phyloP scores from a whole-genome alignment of 768 basidiomycete species.

The Leucogyrophana mollusca region DNA sequence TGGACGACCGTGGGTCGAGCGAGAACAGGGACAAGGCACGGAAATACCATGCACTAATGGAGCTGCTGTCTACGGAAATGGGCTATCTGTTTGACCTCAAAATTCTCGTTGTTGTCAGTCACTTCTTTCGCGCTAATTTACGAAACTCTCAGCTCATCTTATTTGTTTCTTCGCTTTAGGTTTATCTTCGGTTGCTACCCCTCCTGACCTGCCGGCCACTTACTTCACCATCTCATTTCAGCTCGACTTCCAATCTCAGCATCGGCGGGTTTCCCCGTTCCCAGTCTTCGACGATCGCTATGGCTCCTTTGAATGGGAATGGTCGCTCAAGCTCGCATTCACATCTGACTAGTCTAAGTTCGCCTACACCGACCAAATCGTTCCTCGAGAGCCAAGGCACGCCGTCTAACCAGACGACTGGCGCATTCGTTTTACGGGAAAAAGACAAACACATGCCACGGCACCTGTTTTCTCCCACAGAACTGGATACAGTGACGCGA shows the following conservation, averaged over 20 bases:
- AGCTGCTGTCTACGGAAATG: conserved; percentile 82
- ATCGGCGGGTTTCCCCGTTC: conserved; percentile 34
- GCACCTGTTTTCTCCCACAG: conserved; percentile 54
- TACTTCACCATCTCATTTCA: conserved; percentile 12
- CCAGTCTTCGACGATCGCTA: conserved; percentile 36
- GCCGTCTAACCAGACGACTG: background rate
- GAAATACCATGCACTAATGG: conserved; percentile 75
- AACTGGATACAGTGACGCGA: conserved; percentile 59
- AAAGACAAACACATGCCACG: conserved; percentile 37
- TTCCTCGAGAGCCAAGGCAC: conserved; percentile 8
- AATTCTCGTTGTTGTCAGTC: conserved; percentile 70
- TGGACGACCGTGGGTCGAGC: background rate
- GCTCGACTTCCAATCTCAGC: conserved; percentile 25
- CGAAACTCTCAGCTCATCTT: background rate
- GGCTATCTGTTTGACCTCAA: conserved; percentile 80
- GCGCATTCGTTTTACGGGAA: conserved; percentile 14
- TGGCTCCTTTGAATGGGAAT: conserved; percentile 42
- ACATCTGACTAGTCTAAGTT: conserved; percentile 20
- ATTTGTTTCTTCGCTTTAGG: no score
- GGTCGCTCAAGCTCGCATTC: conserved; percentile 47
- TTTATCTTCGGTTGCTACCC: conserved; percentile 62
- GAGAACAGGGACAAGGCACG: conserved; percentile 44
- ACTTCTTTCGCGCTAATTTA: conserved; percentile 2
- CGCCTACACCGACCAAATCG: conserved; percentile 20
- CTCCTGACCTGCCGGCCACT: conserved; percentile 35